Evolutionary conservation across 345 rosid species (phyloP).

Genomic region (Durio zibethinus): DNA sequence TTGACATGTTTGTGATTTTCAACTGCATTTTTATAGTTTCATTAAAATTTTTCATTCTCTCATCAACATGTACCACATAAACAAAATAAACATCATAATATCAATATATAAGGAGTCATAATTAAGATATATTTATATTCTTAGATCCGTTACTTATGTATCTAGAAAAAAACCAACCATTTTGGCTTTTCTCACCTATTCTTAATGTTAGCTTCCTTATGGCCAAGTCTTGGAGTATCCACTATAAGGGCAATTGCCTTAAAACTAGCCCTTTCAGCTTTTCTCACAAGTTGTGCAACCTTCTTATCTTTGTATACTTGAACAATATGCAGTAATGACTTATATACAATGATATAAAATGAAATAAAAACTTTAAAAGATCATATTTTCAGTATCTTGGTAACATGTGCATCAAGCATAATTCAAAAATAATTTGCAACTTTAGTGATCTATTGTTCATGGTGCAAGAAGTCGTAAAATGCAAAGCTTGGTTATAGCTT

Average conservation of each 20-base stretch:
- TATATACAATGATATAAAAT: not conserved
- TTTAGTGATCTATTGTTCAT: not conserved
- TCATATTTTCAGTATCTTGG: not conserved
- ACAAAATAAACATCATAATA: too few species aligned
- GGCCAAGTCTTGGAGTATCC: constrained; percentile 93
- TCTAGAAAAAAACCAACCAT: too few species aligned
- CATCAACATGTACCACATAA: too few species aligned
- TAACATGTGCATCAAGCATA: not conserved
- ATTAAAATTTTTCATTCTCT: not conserved
- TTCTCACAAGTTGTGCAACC: constrained; percentile 72
- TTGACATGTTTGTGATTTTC: constrained; percentile 46
- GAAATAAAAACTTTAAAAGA: not conserved
- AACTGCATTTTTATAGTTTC: not conserved
- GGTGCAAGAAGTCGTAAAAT: not conserved
- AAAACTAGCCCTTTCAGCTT: constrained; percentile 94
- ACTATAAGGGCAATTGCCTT: constrained; percentile 93
- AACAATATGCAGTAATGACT: not conserved
- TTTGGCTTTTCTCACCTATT: constrained; percentile 87
- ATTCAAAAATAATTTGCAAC: not conserved
- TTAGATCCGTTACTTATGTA: too few species aligned
- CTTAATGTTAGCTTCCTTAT: constrained; percentile 91
- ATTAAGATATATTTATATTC: too few species aligned
- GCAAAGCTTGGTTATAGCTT: not conserved
- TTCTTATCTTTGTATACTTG: constrained; percentile 82
- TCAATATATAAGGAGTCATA: too few species aligned